Evolutionary conservation across 2,329 filamentous ascomycete species (phyloP), one percentile per base, ranked within the genome.

Genomic region (Cercospora zeae-maydis): DNA sequence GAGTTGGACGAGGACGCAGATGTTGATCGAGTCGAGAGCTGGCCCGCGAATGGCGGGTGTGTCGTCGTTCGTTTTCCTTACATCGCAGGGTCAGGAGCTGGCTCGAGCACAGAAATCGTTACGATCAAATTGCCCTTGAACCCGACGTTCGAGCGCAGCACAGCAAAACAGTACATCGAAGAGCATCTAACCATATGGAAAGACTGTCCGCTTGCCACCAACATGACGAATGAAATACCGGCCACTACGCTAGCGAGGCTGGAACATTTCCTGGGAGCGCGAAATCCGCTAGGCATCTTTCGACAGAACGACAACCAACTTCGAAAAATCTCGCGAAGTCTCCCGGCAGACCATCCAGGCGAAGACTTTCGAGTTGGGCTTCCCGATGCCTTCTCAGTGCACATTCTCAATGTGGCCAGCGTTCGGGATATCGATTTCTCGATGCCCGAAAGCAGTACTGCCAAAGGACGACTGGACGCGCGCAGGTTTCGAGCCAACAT

Each of bases 401-500:
- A 90, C 67, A 76, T 92, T 45, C 76, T 91, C 57, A 90, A 85
- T 67, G 74, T 91, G 16, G 81, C 82, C 51, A 89, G 86, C 66
- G 79, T 91, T 21, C 82, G 83, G 54, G 82, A 86, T 54, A 80
- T 90, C 27, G 84, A 86, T 63, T 75, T 78, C 1, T 78, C 83
- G 52, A 80, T 90, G 7, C 79, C 82, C 1, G 82, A 81, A 67
- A 81, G 81, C 55, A 76, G 74, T 80, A 24, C 83, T 16, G 37
- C 58, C 24, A 71, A 71, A 47, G 78, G 80, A 30, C 77, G 81
- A 30, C 79, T 92, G 0, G 85, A 88, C 61, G 83, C 84, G 8
- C 77, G 83, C 14, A 83, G 88, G 11, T 92, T 91, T 75, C 83
- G 89, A 24, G 84, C 89, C 37, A 92, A 93, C 70, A 85, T 93